phyloP scores from a whole-genome alignment of 179 eudicot genomes.

The Carnegiea gigantea region DNA sequence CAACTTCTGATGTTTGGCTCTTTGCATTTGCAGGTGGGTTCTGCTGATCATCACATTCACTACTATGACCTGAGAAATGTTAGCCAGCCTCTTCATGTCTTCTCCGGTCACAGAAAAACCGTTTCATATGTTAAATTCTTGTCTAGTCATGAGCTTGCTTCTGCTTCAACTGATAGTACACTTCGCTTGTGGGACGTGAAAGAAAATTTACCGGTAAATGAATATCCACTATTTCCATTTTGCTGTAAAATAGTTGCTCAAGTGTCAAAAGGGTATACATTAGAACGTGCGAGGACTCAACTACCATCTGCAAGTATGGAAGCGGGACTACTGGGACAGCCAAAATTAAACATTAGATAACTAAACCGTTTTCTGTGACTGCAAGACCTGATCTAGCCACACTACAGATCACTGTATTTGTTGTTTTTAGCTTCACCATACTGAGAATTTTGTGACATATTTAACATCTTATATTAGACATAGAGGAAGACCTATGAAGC shows the following conservation, averaged over 20 bases:
- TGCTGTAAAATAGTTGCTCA: not conserved
- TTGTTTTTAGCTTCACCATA: not conserved
- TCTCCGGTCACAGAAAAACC: slow-evolving; percentile 77
- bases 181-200: slow-evolving; percentile 89
- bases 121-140: slow-evolving; percentile 91
- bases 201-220: slow-evolving; percentile 60
- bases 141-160: slow-evolving; percentile 80
- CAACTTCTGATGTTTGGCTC: slow-evolving; percentile 16
- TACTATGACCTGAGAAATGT: slow-evolving; percentile 83
- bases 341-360: not conserved
- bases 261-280: not conserved
- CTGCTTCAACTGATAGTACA: slow-evolving; percentile 97
- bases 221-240: not conserved
- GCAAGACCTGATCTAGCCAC: not conserved
- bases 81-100: slow-evolving; percentile 72
- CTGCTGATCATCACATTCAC: slow-evolving; percentile 88
- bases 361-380: not conserved
- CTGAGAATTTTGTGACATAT: not conserved
- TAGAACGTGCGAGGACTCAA: not conserved
- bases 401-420: too few species aligned
- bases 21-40: slow-evolving; percentile 65
- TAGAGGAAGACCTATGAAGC: too few species aligned
- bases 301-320: not conserved
- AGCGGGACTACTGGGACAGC: not conserved
- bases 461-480: too few species aligned